Evolutionary conservation across 2,329 filamentous ascomycete genomes (phyloP).

Genomic region (Monosporascus sp.): DNA sequence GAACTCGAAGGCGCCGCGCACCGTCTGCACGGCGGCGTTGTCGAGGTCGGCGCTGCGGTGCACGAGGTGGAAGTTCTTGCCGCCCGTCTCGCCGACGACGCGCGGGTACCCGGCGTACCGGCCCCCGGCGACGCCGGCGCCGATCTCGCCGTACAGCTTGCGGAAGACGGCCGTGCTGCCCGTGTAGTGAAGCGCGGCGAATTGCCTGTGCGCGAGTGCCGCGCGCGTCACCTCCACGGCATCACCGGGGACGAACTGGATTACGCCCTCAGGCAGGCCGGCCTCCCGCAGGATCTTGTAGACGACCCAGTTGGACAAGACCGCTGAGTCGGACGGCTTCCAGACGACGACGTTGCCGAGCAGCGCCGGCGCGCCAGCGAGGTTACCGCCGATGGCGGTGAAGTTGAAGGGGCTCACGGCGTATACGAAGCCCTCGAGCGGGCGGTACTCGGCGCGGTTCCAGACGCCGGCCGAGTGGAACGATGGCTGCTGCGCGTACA

Average conservation of each 20-base stretch:
- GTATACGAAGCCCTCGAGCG: slow-evolving; percentile 93
- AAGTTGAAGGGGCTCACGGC: slow-evolving; percentile 96
- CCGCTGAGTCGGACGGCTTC: slow-evolving; percentile 89
- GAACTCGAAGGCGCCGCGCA: slow-evolving; percentile 85
- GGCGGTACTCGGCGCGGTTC: slow-evolving; percentile 86
- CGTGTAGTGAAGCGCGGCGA: slow-evolving; percentile 91
- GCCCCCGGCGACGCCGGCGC: slow-evolving; percentile 71
- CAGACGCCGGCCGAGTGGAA: slow-evolving; percentile 81
- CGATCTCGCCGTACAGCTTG: slow-evolving; percentile 80
- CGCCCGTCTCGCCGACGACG: slow-evolving; percentile 85
- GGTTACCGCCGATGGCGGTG: slow-evolving; percentile 86
- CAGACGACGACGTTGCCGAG: slow-evolving; percentile 94
- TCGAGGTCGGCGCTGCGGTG: slow-evolving; percentile 71
- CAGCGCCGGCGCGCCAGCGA: slow-evolving; percentile 75
- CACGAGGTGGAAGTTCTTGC: slow-evolving; percentile 89
- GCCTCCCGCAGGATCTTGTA: slow-evolving; percentile 90
- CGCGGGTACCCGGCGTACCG: slow-evolving; percentile 81
- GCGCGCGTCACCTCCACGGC: slow-evolving; percentile 76
- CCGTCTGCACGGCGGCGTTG: slow-evolving; percentile 75
- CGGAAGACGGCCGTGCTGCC: slow-evolving; percentile 91
- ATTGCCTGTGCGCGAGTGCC: slow-evolving; percentile 70
- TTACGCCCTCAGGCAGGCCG: slow-evolving; percentile 80
- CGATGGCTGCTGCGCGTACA: slow-evolving; percentile 80
- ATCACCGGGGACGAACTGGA: slow-evolving; percentile 90
- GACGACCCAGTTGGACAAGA: slow-evolving; percentile 86